Evolutionary conservation across 805 yeast species (phyloP), one percentile per base, ranked within the genome.

Genomic region (Candida ipomoeae): DNA sequence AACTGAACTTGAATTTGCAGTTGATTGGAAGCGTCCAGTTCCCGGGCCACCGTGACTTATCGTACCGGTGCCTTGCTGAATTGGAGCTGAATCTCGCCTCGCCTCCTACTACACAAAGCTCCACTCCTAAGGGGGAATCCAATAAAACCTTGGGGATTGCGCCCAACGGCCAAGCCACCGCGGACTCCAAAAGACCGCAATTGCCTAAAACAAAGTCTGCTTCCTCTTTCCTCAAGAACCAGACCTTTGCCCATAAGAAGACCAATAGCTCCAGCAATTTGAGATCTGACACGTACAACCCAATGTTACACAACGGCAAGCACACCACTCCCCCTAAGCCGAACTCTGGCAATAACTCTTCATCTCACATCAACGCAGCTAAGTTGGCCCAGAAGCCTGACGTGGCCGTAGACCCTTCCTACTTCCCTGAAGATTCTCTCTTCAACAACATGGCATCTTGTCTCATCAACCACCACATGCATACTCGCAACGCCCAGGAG

Each of bases 11-110:
- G 48, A 67, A 67, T 46, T 62, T 60, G 48, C 78, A 73, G 57
- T 55, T 73, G 41, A 62, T 73, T 36, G 66, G 61, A 46, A 65
- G 73, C 32, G 64, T 72, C 33, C 71, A 70, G 55, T 69, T 70
- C 49, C 75, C 75, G 6, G 74, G 74, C 10, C 80, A 62, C 65
- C 80, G 53, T 62, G 80, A 58, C 71, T 71, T 70, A 44, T 71
- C 71, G 5, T 51, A 52, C 45, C 55, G 54, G 36, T 47, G 50
- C 40, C 50, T 53, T 21, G 46, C 54, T 5, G 54, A 40, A 15
- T 40, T 57, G 35, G 60, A 57, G 45, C 58, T 46, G 40, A 50
- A 41, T 15, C 45, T 42, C 44, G 41, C 54, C n/a, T 52, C 55
- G 11, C 59, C 57, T 4, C 41, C 52, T 7, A 44, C 43, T 20